These are phyloP conservation scores for Trametes villosa DNA, from an alignment of 768 basidiomycete species.

Conservation along the genomic window DNA sequence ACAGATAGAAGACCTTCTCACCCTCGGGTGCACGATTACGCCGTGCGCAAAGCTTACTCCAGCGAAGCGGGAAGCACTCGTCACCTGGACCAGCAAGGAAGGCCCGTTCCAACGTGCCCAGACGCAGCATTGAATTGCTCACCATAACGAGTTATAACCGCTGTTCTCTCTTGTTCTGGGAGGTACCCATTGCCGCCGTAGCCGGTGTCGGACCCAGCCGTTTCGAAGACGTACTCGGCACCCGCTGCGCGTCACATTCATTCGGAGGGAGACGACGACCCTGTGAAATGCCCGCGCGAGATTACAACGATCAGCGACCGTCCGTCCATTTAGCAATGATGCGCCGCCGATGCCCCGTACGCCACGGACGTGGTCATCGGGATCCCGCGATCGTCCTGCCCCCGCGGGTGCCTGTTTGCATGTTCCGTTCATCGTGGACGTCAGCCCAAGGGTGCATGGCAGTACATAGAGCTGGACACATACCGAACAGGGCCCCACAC, in stretches of 20 bases:
- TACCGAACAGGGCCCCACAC: too few relatives aligned
- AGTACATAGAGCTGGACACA: background rate
- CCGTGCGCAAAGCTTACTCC: background rate
- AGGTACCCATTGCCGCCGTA: background rate
- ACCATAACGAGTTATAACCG: background rate
- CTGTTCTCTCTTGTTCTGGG: background rate
- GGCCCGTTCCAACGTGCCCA: background rate
- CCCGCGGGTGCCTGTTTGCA: background rate
- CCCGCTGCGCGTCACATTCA: background rate
- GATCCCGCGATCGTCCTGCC: background rate
- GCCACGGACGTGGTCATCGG: background rate
- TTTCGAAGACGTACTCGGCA: background rate
- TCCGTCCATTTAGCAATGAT: conserved; percentile 4
- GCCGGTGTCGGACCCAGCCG: background rate
- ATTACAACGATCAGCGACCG: background rate
- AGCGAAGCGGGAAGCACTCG: background rate
- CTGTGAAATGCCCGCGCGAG: background rate
- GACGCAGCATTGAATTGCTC: background rate
- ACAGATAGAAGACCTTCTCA: background rate
- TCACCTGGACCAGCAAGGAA: background rate
- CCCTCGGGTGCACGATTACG: background rate
- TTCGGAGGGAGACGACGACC: background rate
- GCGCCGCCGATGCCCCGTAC: background rate
- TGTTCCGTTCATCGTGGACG: background rate
- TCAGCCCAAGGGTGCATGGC: background rate